Conservation (phyloP, 371 early-diverging fungal genomes). For the Entomophthora muscae region DNA sequence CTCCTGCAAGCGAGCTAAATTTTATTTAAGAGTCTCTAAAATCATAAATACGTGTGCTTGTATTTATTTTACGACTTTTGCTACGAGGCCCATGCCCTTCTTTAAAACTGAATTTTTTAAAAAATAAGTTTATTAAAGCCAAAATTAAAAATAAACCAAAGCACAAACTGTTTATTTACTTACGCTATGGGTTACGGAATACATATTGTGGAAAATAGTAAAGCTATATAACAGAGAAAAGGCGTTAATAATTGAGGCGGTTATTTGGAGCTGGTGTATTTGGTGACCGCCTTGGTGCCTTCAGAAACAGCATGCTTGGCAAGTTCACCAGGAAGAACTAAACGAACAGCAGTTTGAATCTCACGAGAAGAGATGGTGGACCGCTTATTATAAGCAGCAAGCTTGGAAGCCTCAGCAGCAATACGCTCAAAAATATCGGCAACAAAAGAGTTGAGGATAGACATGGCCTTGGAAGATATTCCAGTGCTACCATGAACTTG, state of each 20-base stretch:
- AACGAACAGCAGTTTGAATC: constrained; percentile 86
- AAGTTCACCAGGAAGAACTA: constrained; percentile 87
- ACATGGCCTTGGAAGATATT: constrained; percentile 98
- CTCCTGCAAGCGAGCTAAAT: too few relatives aligned
- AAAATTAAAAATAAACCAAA: too few relatives aligned
- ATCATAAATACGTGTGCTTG: too few relatives aligned
- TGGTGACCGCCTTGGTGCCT: constrained; percentile 95
- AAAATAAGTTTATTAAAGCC: too few relatives aligned
- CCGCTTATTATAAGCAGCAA: constrained; percentile 83
- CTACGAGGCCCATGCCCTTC: too few relatives aligned
- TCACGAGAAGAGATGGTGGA: constrained; percentile 90
- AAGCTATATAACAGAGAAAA: neutral
- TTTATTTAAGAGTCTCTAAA: too few relatives aligned
- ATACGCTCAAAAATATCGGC: constrained; percentile 94
- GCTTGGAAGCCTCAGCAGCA: constrained; percentile 76
- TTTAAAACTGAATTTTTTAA: too few relatives aligned
- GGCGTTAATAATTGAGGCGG: neutral
- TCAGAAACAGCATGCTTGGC: constrained; percentile 96
- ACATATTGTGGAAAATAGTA: too few relatives aligned
- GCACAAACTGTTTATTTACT: too few relatives aligned
- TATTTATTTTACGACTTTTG: too few relatives aligned
- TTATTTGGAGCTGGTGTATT: constrained; percentile 76
- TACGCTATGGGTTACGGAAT: too few relatives aligned
- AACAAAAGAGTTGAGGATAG: constrained; percentile 94
- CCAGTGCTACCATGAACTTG: constrained; percentile 96